Evolutionary conservation across 176 grass and related monocot genomes (phyloP), one percentile per base, ranked within the genome.

Genomic region (Eragrostis nindensis): DNA sequence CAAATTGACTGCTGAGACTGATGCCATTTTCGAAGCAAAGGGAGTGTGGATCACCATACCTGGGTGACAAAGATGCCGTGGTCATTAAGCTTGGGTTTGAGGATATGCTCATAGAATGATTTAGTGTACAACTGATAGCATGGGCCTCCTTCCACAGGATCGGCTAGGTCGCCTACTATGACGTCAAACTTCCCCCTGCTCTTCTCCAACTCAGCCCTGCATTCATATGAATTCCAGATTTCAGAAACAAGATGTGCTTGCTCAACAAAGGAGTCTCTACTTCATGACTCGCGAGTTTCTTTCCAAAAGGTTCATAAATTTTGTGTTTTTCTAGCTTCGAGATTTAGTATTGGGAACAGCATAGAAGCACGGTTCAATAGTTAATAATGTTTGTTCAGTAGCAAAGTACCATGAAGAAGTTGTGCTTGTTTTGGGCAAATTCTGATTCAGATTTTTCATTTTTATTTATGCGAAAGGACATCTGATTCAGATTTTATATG

Each of bases 81-180:
- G 24, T 85, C 73, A 7, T 79, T 59, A 43, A 97, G 94, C 83
- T 83, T 91, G 25, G 88, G 86, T 80, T 93, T 91, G 41, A 97
- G 30, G 21, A 89, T 52, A n/a, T 81, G 40, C 18, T 93, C 47
- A 12, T 97, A 97, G 83, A 97, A 97, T 11, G 79, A 93, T 65
- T 89, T 97, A 76, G 94, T 93, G 86, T 97, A 97, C 30, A 97
- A 90, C 88, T 85, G 88, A 65, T 91, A 97, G 62, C 94, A 97
- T 9, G 94, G 94, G 1, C 94, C 94, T 76, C 88, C 94, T 43
- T 93, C 87, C 59, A 97, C 46, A 10, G 94, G 94, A 59, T 97
- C 94, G 26, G 88, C 82, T 52, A 93, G 80, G 61, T 97, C 90
- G n/a, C 94, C 94, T 7, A 93, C 73, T 76, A 93, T 91, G 11